phyloP scores from a whole-genome alignment of 305 asterid species.

The Solanum hybrid region DNA sequence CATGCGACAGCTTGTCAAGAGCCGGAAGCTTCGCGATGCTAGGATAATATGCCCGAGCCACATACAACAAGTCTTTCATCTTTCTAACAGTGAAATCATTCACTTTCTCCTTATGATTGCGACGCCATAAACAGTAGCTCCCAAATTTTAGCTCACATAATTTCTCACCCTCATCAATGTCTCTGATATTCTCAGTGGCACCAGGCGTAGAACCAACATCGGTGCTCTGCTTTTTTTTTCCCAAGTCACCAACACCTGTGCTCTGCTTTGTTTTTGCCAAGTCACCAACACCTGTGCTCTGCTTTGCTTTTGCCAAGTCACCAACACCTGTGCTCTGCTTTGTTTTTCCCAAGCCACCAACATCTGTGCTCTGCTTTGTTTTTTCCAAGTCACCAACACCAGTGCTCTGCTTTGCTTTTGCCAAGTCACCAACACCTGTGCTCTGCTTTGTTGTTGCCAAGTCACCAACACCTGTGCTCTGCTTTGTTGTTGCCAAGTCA shows the following conservation, averaged over 20 bases:
- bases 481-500: neutral
- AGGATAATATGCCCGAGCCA: conserved; percentile 96
- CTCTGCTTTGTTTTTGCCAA: conserved; percentile 21
- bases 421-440: conserved; percentile 2
- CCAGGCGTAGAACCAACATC: conserved; percentile 23
- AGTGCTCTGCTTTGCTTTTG: neutral
- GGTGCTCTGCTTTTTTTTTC: conserved; percentile 29
- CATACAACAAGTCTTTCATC: conserved; percentile 95
- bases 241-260: neutral
- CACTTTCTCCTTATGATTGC: conserved; percentile 62
- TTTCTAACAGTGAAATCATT: conserved; percentile 68
- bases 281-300: conserved; percentile 32
- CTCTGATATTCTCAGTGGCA: conserved; percentile 15
- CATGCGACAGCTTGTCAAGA: conserved; percentile 71
- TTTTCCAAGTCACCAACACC: neutral
- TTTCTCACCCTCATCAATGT: conserved; percentile 50
- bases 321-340: neutral
- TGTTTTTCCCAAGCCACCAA: neutral
- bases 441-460: neutral
- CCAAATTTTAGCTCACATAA: conserved; percentile 79
- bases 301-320: neutral
- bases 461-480: conserved; percentile 32
- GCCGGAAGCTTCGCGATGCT: conserved; percentile 91
- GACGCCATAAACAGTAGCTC: conserved; percentile 93
- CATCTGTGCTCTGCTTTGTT: neutral